Evolutionary conservation across 768 basidiomycete genomes (phyloP), one percentile per base, ranked within the genome.

Genomic region (Phanerochaete sordida): DNA sequence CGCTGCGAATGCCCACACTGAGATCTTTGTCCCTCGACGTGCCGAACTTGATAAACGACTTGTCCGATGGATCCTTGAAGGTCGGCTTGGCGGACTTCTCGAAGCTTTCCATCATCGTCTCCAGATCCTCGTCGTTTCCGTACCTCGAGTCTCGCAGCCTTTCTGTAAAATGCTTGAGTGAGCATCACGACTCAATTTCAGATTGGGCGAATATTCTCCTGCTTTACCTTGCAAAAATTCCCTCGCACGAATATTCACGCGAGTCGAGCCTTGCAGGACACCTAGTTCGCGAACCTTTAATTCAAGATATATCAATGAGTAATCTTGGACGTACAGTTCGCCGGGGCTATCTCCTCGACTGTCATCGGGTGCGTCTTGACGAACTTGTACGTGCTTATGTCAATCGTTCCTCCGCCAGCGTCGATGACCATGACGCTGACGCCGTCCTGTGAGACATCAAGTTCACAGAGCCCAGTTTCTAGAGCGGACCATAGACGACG

Each of bases 341-440:
- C 66, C 35, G 71, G 69, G 11, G 70, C 67, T 45, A 78, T 69
- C 61, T 79, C 76, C 37, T 81, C 68, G n/a, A 79, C 69, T 8
- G 52, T 23, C n/a, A 50, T 7, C 24, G 21, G 46, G 1, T 19
- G 11, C 12, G 23, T 35, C 4, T 9, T 50, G 15, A 28, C 26
- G 24, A 66, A 60, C 19, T 23, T 30, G 72, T 70, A 78, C 57
- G 73, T 76, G 64, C 81, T 82, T 35, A 78, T 43, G 53, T 78
- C 78, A 4, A 77, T 68, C 3, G 76, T 79, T 2, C 75, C 73
- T 27, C 80, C 79, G 11, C 83, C 83, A 11, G 80, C 81, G 63
- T 85, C 83, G 9, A 84, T 74, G 15, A 84, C 68, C 26, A 81
- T 73, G 8, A 82, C 69, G 1, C 74, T 74, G 30, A 71, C 64